These are phyloP conservation scores for Paecilomyces niveus DNA, from an alignment of 2,329 filamentous ascomycete genomes.

Conservation along the genomic window DNA sequence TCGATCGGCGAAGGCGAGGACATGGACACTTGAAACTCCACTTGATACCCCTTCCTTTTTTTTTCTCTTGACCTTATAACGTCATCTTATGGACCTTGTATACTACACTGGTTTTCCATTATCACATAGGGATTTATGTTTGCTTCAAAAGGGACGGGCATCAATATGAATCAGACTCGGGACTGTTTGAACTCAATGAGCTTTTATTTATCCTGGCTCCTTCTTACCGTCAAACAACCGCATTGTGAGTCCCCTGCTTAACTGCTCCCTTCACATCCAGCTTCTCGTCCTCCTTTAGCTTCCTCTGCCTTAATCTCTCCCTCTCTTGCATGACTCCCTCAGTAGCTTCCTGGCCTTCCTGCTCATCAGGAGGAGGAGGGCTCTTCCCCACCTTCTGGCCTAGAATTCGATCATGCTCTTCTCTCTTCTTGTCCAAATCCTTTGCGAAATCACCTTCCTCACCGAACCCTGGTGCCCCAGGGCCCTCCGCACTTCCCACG, in stretches of 20 bases:
- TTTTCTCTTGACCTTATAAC: neutral
- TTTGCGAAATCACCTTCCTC: slow-evolving; percentile 24
- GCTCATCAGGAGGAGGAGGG: slow-evolving; percentile 9
- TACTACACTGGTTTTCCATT: neutral
- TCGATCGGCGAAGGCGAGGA: slow-evolving; percentile 32
- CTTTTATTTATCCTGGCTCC: neutral
- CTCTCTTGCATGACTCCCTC: slow-evolving; percentile 14
- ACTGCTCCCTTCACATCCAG: slow-evolving; percentile 23
- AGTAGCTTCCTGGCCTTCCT: neutral
- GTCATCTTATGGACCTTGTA: neutral
- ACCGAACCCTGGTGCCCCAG: slow-evolving; percentile 23
- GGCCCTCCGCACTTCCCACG: slow-evolving; percentile 21
- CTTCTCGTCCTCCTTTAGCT: slow-evolving; percentile 18
- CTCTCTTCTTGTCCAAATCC: slow-evolving; percentile 27
- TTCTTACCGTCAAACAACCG: slow-evolving; percentile 13
- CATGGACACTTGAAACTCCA: slow-evolving; percentile 3
- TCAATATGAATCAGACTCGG: neutral
- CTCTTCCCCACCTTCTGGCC: slow-evolving; percentile 17
- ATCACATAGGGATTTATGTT: neutral
- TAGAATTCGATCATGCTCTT: slow-evolving; percentile 26
- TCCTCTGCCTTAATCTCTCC: slow-evolving; percentile 17
- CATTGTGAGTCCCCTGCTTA: slow-evolving; percentile 18
- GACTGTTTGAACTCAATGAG: neutral
- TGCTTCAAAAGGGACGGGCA: neutral
- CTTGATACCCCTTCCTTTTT: neutral